Percentiles rank a stretch among this genome's conserved stretches.
These are phyloP conservation scores for Calophaca sinica DNA, from an alignment of 306 rosid genomes.

Conservation along the genomic window DNA sequence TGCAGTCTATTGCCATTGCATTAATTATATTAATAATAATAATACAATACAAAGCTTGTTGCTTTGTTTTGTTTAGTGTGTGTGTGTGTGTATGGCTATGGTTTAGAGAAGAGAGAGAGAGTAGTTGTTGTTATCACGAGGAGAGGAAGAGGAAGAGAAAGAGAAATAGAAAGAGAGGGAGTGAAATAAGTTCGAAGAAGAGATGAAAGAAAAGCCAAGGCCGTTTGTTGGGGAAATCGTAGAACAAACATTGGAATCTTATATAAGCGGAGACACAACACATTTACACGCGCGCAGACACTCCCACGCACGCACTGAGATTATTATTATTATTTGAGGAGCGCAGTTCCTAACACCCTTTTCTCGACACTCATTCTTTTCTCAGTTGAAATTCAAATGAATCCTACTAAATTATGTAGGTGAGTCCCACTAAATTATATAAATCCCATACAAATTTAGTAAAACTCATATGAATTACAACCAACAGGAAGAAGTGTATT, in stretches of 20 bases:
- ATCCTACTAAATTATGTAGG: too few species aligned
- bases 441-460: too few species aligned
- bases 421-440: too few species aligned
- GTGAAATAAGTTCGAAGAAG: conserved; percentile 55
- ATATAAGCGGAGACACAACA: conserved; percentile 47
- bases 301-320: neutral
- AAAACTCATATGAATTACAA: too few species aligned
- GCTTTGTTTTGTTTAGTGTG: neutral
- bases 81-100: neutral
- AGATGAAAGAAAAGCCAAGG: conserved; percentile 87
- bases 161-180: conserved; percentile 22
- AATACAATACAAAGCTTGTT: too few species aligned
- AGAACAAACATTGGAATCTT: conserved; percentile 76
- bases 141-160: conserved; percentile 3
- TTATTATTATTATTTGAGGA: too few species aligned
- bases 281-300: conserved; percentile 10
- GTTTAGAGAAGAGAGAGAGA: neutral
- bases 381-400: too few species aligned
- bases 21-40: conserved; percentile 27
- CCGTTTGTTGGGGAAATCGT: conserved; percentile 66
- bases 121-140: conserved; percentile 11
- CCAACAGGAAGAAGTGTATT: too few species aligned
- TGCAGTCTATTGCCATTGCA: conserved; percentile 77
- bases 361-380: too few species aligned
- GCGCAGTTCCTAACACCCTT: too few species aligned